phyloP scores from a whole-genome alignment of 305 asterid genomes.

The Fraxinus ornus region DNA sequence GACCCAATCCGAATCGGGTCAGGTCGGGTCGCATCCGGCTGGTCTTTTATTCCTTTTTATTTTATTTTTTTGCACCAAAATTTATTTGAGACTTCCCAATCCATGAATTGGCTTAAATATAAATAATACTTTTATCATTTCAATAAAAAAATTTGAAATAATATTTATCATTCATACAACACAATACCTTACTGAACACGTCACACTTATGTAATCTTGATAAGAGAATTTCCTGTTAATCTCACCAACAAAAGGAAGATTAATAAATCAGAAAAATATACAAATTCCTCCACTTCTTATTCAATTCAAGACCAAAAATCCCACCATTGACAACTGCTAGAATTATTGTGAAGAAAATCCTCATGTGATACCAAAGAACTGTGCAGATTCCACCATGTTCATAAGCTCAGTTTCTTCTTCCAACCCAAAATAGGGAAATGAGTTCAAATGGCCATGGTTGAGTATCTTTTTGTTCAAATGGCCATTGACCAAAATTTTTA shows the following conservation, averaged over 20 bases:
- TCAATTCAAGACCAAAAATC: conserved; percentile 38
- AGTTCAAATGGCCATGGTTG: too few species aligned
- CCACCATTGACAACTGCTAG: conserved; percentile 35
- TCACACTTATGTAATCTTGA: neutral
- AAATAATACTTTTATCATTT: too few species aligned
- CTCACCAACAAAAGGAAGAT: neutral
- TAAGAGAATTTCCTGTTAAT: neutral
- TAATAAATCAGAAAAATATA: neutral
- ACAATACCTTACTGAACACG: neutral
- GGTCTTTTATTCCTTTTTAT: too few species aligned
- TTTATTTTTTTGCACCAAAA: too few species aligned
- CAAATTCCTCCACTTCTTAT: neutral
- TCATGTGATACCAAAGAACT: conserved; percentile 28
- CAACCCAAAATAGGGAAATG: neutral
- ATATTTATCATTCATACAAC: too few species aligned
- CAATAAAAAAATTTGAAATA: too few species aligned
- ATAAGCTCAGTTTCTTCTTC: neutral
- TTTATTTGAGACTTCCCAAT: too few species aligned
- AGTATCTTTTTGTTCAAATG: too few species aligned
- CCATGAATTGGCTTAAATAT: too few species aligned
- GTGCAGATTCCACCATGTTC: conserved; percentile 18
- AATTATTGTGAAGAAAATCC: conserved; percentile 25
- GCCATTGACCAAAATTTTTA: too few species aligned
- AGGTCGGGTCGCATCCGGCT: too few species aligned
- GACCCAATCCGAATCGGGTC: too few species aligned